A percentile compares a stretch with the other conserved stretches of the same genome.
These are phyloP conservation scores for Pyricularia grisea DNA, from an alignment of 2,329 filamentous ascomycete species.

Conservation along the genomic window DNA sequence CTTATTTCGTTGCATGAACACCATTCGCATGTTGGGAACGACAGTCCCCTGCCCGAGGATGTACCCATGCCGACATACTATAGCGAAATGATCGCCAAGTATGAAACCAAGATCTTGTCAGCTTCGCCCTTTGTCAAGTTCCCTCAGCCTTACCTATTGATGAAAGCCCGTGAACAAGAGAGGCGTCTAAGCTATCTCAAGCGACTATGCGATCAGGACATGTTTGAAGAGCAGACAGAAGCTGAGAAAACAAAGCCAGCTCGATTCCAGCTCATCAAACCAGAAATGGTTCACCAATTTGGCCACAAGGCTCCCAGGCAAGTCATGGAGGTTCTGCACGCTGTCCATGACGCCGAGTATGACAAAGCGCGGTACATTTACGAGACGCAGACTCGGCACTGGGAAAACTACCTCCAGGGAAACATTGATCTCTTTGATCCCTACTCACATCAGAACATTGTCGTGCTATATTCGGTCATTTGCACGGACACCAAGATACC, in stretches of 20 bases:
- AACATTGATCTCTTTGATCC: constrained; percentile 89
- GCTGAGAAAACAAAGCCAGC: constrained; percentile 56
- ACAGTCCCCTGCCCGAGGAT: constrained; percentile 61
- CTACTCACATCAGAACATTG: constrained; percentile 91
- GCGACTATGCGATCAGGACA: constrained; percentile 68
- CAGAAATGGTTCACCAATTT: constrained; percentile 87
- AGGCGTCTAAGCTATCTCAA: constrained; percentile 73
- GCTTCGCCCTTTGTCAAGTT: constrained; percentile 96
- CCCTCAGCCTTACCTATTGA: constrained; percentile 83
- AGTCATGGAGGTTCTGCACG: constrained; percentile 87
- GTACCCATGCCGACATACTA: constrained; percentile 86
- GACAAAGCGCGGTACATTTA: constrained; percentile 93
- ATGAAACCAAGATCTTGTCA: constrained; percentile 86
- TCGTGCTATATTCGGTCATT: constrained; percentile 86
- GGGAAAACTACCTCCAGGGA: constrained; percentile 89
- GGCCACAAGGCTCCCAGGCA: constrained; percentile 73
- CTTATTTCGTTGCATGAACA: constrained; percentile 27
- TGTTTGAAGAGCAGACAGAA: constrained; percentile 41
- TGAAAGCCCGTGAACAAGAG: constrained; percentile 87
- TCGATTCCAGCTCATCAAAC: constrained; percentile 83
- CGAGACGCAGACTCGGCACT: constrained; percentile 86
- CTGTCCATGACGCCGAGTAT: constrained; percentile 93
- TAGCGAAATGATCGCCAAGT: constrained; percentile 87
- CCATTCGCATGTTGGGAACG: constrained; percentile 32
- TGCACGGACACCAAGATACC: constrained; percentile 91